Conservation (phyloP, 805 yeast species). For the Yamadazyma akitaensis region DNA sequence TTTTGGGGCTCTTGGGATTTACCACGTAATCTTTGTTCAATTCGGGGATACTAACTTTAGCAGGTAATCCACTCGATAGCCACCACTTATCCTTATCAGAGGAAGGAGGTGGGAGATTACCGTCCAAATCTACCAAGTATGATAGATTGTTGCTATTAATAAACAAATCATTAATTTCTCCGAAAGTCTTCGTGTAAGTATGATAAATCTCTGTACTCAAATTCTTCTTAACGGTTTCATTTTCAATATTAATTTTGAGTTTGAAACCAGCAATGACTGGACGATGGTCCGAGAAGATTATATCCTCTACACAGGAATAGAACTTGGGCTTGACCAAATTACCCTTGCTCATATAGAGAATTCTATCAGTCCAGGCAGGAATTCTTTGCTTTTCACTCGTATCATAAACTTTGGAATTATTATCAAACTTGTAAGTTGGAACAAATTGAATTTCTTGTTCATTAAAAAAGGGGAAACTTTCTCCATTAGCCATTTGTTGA, state of each 20-base stretch:
- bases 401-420: conserved; percentile 79
- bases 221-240: conserved; percentile 54
- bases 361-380: conserved; percentile 98
- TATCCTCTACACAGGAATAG: conserved; percentile 56
- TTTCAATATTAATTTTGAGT: conserved; percentile 61
- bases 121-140: conserved; percentile 3
- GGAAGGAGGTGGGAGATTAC: conserved; percentile 78
- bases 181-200: conserved; percentile 46
- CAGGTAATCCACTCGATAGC: conserved; percentile 74
- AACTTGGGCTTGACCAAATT: conserved; percentile 53
- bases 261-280: conserved; percentile 78
- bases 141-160: conserved; percentile 22
- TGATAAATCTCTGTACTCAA: conserved; percentile 60
- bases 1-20: conserved; percentile 66
- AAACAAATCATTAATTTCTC: conserved; percentile 38
- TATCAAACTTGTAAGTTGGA: conserved; percentile 94
- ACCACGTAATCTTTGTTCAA: conserved; percentile 44
- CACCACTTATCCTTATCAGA: conserved; percentile 87
- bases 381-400: conserved; percentile 87
- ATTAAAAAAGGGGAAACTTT: conserved; percentile 75
- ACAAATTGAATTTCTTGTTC: conserved; percentile 78
- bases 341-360: conserved; percentile 57
- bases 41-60: conserved; percentile 58
- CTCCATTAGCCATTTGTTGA: conserved; percentile 67
- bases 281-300: conserved; percentile 81